Conservation (phyloP, 495 filamentous ascomycete species). For the Podospora bellae-mahoneyi region DNA sequence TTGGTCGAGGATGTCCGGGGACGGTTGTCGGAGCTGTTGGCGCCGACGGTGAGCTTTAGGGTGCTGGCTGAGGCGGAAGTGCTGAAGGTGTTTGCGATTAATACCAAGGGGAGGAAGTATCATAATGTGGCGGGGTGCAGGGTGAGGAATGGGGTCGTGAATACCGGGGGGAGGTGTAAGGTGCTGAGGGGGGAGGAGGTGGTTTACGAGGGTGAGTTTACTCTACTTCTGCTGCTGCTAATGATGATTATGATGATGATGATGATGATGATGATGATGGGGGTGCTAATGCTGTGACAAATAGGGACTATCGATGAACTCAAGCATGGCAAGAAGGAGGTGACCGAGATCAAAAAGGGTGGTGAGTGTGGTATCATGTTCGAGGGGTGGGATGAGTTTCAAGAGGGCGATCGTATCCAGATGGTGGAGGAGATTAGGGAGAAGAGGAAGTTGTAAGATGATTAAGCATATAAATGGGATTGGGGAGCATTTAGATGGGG, state of each 20-base stretch:
- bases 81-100: constrained; percentile 77
- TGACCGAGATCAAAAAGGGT: constrained; percentile 82
- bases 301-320: constrained; percentile 60
- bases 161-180: constrained; percentile 58
- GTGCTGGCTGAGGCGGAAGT: constrained; percentile 90
- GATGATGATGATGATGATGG: constrained; percentile 2
- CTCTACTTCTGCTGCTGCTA: background rate
- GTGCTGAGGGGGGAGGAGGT: constrained; percentile 64
- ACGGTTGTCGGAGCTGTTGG: constrained; percentile 62
- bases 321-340: constrained; percentile 90
- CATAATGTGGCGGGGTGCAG: constrained; percentile 81
- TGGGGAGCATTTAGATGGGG: constrained; percentile 1
- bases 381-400: constrained; percentile 70
- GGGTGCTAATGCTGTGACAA: constrained; percentile 45
- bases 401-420: constrained; percentile 80
- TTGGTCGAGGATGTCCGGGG: constrained; percentile 78
- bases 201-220: constrained; percentile 72
- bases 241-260: background rate
- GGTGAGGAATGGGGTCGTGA: constrained; percentile 75
- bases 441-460: constrained; percentile 60
- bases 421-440: constrained; percentile 75
- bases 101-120: constrained; percentile 63
- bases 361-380: constrained; percentile 91
- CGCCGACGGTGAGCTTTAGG: constrained; percentile 58
- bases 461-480: background rate